Conservation (phyloP, 176 grass and related monocot species). For the Eragrostis nindensis region DNA sequence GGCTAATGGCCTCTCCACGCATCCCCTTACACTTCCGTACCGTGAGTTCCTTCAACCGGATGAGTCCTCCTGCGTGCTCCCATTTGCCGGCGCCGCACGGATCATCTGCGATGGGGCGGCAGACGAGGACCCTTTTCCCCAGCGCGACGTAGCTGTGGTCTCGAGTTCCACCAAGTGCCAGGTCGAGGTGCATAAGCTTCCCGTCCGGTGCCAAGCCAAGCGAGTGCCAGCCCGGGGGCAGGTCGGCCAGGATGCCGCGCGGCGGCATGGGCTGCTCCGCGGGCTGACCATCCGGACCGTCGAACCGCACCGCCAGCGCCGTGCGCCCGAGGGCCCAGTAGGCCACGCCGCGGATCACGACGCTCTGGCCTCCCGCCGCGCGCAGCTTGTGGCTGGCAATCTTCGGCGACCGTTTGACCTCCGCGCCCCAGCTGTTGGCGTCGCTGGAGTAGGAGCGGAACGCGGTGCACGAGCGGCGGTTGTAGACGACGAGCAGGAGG, state of each 20-base stretch:
- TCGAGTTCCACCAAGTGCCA: neutral
- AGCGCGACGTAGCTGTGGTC: neutral
- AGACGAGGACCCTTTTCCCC: neutral
- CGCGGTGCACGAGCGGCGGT: neutral
- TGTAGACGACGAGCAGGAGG: conserved; percentile 19
- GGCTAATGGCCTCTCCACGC: neutral
- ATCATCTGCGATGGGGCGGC: neutral
- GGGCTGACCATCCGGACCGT: neutral
- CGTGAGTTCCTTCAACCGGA: neutral
- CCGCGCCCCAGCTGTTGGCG: neutral
- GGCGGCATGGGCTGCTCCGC: conserved; percentile 1
- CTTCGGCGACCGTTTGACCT: neutral
- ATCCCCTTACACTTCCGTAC: neutral
- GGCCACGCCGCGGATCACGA: conserved; percentile 1
- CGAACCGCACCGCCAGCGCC: conserved; percentile 16
- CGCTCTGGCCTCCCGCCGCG: neutral
- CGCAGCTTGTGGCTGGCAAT: neutral
- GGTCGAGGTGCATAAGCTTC: neutral
- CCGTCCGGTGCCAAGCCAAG: conserved; percentile 51
- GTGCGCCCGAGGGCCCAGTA: neutral
- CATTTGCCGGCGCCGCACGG: neutral
- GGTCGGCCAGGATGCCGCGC: neutral
- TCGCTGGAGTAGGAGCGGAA: neutral
- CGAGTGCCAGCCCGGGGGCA: neutral
- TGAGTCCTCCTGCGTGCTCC: fast-evolving